Conservation (phyloP, 2,329 filamentous ascomycete species). For the Neobulgaria alba region DNA sequence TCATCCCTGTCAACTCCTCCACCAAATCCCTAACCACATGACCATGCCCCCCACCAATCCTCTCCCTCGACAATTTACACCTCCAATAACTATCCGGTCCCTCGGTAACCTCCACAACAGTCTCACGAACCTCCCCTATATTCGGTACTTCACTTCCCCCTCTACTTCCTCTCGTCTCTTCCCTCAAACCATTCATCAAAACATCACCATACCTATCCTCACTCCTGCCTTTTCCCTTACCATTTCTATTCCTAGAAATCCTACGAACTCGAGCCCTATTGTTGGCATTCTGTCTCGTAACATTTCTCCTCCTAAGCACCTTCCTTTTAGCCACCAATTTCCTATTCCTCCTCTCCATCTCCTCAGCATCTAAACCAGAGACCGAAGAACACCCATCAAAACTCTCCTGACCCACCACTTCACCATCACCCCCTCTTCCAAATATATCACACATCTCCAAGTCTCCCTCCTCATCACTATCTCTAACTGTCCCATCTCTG, state of each 20-base stretch:
- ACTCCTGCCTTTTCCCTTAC: no score
- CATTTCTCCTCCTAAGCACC: no score
- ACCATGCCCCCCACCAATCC: no score
- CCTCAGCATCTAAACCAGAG: no score
- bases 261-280: no score
- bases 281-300: no score
- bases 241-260: no score
- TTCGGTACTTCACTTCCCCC: conserved; percentile 2
- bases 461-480: conserved; percentile 14
- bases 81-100: not conserved
- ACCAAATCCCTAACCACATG: conserved; percentile 23
- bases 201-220: conserved; percentile 19
- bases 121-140: not conserved
- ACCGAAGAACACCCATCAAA: no score
- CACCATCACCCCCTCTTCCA: no score
- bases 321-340: no score
- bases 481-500: conserved; percentile 26
- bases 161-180: conserved; percentile 5
- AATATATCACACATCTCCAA: conserved; percentile 21
- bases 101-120: not conserved
- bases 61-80: not conserved
- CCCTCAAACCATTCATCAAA: conserved; percentile 19
- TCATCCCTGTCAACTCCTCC: conserved; percentile 31
- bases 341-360: no score
- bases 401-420: no score